A percentile compares a stretch with the other conserved stretches of the same genome.
Conservation (phyloP, 2,329 filamentous ascomycete genomes). For the Rutstroemia sp. region DNA sequence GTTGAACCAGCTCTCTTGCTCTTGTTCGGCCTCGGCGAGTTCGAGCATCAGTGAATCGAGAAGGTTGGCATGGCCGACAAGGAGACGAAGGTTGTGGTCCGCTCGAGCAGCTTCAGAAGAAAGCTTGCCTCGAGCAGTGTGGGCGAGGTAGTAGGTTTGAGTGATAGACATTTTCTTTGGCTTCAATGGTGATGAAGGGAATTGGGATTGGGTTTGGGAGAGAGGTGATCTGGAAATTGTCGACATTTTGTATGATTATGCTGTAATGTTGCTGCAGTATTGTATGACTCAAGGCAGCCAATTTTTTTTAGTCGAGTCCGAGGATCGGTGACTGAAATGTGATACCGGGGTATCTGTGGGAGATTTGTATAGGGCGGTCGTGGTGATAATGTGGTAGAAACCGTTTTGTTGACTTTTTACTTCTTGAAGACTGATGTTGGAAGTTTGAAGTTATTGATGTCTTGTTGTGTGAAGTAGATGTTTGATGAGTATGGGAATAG, state of each 20-base stretch:
- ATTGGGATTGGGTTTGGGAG: conserved; percentile 10
- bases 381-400: not conserved
- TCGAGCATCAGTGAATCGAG: conserved; percentile 90
- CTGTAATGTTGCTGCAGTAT: conserved; percentile 11
- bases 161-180: conserved; percentile 95
- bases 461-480: not conserved
- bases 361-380: not conserved
- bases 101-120: conserved; percentile 80
- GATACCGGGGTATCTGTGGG: conserved; percentile 4
- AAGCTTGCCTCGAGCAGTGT: conserved; percentile 95
- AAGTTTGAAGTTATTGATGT: not conserved
- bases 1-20: conserved; percentile 98
- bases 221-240: conserved; percentile 19
- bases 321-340: conserved; percentile 16
- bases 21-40: conserved; percentile 86
- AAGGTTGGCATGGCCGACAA: conserved; percentile 97
- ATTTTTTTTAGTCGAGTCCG: conserved; percentile 21
- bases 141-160: conserved; percentile 96
- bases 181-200: conserved; percentile 29
- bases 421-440: not conserved
- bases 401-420: not conserved
- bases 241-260: conserved; percentile 23
- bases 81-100: conserved; percentile 89
- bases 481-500: not conserved
- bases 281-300: conserved; percentile 24